phyloP scores from a whole-genome alignment of 169 alveolate genomes.

The Cryptosporidium baileyi region DNA sequence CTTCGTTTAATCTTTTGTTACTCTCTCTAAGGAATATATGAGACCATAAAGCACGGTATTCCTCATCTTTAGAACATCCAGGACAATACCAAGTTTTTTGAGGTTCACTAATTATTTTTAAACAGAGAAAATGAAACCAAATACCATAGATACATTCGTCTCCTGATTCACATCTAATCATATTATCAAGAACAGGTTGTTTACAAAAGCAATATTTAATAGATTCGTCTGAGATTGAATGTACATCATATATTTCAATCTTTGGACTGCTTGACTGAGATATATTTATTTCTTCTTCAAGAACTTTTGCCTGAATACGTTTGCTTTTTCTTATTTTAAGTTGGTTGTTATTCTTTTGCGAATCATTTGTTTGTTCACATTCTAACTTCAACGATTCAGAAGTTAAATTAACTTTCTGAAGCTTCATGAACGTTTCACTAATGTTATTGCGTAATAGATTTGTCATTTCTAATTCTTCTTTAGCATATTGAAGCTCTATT shows the following conservation, averaged over 20 bases:
- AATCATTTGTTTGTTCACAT: not conserved
- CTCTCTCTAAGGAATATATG: constrained; percentile 27
- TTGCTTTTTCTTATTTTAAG: constrained; percentile 45
- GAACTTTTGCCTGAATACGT: constrained; percentile 61
- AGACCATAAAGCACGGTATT: constrained; percentile 57
- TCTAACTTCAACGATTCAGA: not conserved
- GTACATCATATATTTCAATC: constrained; percentile 9
- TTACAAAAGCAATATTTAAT: constrained; percentile 41
- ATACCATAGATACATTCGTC: constrained; percentile 47
- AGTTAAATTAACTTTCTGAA: constrained; percentile 15
- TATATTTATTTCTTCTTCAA: constrained; percentile 35
- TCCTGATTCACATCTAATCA: constrained; percentile 66
- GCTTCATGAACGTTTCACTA: constrained; percentile 62
- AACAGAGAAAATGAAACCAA: constrained; percentile 62
- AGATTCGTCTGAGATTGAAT: constrained; percentile 41
- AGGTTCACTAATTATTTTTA: constrained; percentile 46
- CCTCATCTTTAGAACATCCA: constrained; percentile 36
- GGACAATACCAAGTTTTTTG: constrained; percentile 68
- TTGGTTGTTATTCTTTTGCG: not conserved
- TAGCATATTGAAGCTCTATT: constrained; percentile 20
- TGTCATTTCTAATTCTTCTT: constrained; percentile 48
- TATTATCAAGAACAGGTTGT: constrained; percentile 61
- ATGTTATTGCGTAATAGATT: constrained; percentile 23
- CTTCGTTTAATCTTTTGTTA: not conserved
- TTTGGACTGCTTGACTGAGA: constrained; percentile 7